Base-by-base conservation (phyloP, 2,329 filamentous ascomycete genomes). In the Fusarium sp. region DNA sequence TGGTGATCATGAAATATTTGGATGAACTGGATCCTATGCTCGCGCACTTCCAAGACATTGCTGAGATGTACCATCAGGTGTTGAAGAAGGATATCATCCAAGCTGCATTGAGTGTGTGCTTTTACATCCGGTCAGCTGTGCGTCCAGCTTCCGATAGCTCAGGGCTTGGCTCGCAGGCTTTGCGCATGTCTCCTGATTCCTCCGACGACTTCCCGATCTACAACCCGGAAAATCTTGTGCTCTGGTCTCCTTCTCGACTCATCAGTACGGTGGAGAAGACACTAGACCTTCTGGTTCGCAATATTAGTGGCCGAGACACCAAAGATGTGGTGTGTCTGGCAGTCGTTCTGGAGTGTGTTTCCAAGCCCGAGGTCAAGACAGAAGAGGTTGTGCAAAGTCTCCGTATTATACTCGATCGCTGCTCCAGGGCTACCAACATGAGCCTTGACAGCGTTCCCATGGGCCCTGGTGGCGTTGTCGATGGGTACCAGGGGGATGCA, bases 61-160 rank as follows among this genome's bases (percentile, higher is more conserved):
- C 81, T 69, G 84, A 86, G 61, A 85, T 87, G 81, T 86, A 87
- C 58, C 81, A 86, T 62, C 81, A 86, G 51, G 79, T 87, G 13
- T 74, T 88, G 38, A 86, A 85, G 70, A 82, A 83, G 63, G 86
- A 88, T 66, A 84, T 88, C 25, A 78, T 87, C 22, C 85, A 88
- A 74, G 85, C 86, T 0, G 84, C 85, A 5, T 81, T 88, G 46
- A 86, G 85, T 61, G 78, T 88, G 15, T 88, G 86, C 72, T 87
- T 84, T 68, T 88, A 86, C 60, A 86, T 88, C 73, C 80, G 79
- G 40, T 68, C 74, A n/a, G 74, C 73, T 3, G 65, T 77, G 13
- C 77, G 77, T 8, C 75, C 78, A 30, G 73, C 72, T 40, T 72
- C 71, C 6, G 78, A 81, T 22, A 74, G 71, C 41, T 63, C 74